These are phyloP conservation scores for Kodamaea sp. DNA, from an alignment of 1,139 yeast genomes.

Conservation along the genomic window DNA sequence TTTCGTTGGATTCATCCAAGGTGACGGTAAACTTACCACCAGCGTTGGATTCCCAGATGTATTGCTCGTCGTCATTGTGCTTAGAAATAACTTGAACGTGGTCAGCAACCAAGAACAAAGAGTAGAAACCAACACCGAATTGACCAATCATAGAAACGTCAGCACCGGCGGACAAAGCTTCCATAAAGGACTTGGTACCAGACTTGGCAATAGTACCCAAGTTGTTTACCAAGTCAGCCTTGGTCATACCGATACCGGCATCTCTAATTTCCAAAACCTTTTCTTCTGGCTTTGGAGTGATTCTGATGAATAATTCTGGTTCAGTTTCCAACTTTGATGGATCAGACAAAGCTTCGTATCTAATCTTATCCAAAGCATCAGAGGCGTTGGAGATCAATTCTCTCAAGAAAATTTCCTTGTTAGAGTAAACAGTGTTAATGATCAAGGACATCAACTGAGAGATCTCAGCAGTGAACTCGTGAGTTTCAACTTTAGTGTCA, in stretches of 20 bases:
- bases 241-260: conserved; percentile 99
- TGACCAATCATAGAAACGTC: conserved; percentile 99
- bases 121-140: conserved; percentile 99
- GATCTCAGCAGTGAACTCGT: conserved; percentile 99
- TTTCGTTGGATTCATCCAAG: conserved; percentile 81
- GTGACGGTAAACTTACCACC: conserved; percentile 99
- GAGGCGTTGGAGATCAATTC: conserved; percentile 98
- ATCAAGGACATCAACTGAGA: conserved; percentile 99
- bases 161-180: conserved; percentile 98
- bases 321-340: conserved; percentile 90
- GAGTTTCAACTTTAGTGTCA: conserved; percentile 66
- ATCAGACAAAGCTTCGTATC: conserved; percentile 94
- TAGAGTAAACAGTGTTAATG: conserved; percentile 99
- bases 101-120: conserved; percentile 98
- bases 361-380: conserved; percentile 93
- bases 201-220: conserved; percentile 99
- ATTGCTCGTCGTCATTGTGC: conserved; percentile 99
- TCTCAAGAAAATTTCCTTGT: conserved; percentile 98
- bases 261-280: conserved; percentile 96
- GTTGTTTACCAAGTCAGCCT: conserved; percentile 97
- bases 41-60: conserved; percentile 99
- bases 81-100: conserved; percentile 97
- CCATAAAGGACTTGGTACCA: conserved; percentile 99
- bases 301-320: conserved; percentile 95
- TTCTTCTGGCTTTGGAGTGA: conserved; percentile 93